A percentile compares a stretch with the other conserved stretches of the same genome.
Conservation (phyloP, 2,329 filamentous ascomycete species). For the Ascochyta lentis region DNA sequence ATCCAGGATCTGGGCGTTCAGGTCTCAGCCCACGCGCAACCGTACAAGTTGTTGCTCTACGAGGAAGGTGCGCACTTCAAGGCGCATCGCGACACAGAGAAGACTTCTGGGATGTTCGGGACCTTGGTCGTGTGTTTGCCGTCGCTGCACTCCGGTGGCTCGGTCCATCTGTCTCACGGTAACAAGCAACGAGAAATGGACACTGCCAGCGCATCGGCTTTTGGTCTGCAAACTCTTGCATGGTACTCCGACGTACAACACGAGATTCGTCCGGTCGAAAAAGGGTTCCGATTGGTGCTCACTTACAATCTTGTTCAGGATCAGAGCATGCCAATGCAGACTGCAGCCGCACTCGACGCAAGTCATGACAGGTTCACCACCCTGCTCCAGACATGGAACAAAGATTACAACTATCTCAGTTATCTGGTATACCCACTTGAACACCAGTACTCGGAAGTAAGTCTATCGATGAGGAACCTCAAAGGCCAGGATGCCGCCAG, state of each 20-base stretch:
- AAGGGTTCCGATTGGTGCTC: constrained; percentile 59
- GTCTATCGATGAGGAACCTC: constrained; percentile 23
- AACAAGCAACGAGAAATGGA: constrained; percentile 26
- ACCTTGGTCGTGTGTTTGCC: constrained; percentile 59
- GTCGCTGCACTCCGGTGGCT: constrained; percentile 57
- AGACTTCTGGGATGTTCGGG: constrained; percentile 58
- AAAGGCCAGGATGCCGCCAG: constrained; percentile 32
- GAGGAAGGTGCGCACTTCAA: constrained; percentile 60
- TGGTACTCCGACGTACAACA: constrained; percentile 63
- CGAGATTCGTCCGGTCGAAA: constrained; percentile 54
- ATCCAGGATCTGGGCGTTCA: constrained; percentile 22
- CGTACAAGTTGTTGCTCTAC: constrained; percentile 53
- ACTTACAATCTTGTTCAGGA: constrained; percentile 60
- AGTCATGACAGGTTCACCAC: constrained; percentile 3
- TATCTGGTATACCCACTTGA: constrained; percentile 32
- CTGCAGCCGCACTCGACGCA: constrained; percentile 17
- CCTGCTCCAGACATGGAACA: constrained; percentile 16
- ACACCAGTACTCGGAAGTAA: constrained; percentile 35
- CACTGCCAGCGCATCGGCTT: constrained; percentile 31
- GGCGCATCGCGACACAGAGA: constrained; percentile 57
- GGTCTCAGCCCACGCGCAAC: constrained; percentile 15
- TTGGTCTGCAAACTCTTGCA: constrained; percentile 13
- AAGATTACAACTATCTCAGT: background rate
- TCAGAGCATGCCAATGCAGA: constrained; percentile 12
- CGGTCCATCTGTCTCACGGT: constrained; percentile 52